phyloP scores from a whole-genome alignment of 140 eudicot genomes.

The Erigeron philadelphicus region DNA sequence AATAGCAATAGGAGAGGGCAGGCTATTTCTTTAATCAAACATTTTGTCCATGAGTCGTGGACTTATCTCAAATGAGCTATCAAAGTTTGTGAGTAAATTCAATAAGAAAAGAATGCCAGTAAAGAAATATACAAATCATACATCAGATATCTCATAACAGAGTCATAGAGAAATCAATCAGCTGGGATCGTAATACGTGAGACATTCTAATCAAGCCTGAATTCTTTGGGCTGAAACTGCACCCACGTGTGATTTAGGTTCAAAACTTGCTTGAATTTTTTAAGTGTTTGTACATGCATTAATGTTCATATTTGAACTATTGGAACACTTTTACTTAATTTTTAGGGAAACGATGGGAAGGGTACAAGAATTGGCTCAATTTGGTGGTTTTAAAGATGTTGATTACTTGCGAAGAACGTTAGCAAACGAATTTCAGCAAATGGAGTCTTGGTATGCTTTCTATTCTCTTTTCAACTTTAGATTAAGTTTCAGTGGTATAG shows the following conservation, averaged over 20 bases:
- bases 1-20: too few relatives aligned
- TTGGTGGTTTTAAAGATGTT: conserved; percentile 82
- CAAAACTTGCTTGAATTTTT: conserved; percentile 8
- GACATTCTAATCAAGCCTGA: not conserved
- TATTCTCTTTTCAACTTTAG: conserved; percentile 11
- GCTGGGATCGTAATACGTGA: too few relatives aligned
- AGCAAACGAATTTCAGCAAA: conserved; percentile 71
- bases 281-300: not conserved
- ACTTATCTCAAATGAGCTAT: too few relatives aligned
- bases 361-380: conserved; percentile 58
- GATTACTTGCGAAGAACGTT: conserved; percentile 70
- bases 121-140: too few relatives aligned
- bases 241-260: conserved; percentile 9
- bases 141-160: too few relatives aligned
- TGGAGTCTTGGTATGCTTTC: conserved; percentile 77
- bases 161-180: too few relatives aligned
- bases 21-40: too few relatives aligned
- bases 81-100: too few relatives aligned
- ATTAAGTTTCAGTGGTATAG: not conserved
- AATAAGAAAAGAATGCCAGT: too few relatives aligned
- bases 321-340: not conserved
- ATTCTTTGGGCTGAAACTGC: conserved; percentile 13
- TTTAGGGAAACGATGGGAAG: conserved; percentile 70
- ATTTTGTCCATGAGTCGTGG: too few relatives aligned
- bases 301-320: conserved; percentile 1